Evolutionary conservation across 108 stramenopile genomes (phyloP).

Genomic region (Cyclotella cryptica): DNA sequence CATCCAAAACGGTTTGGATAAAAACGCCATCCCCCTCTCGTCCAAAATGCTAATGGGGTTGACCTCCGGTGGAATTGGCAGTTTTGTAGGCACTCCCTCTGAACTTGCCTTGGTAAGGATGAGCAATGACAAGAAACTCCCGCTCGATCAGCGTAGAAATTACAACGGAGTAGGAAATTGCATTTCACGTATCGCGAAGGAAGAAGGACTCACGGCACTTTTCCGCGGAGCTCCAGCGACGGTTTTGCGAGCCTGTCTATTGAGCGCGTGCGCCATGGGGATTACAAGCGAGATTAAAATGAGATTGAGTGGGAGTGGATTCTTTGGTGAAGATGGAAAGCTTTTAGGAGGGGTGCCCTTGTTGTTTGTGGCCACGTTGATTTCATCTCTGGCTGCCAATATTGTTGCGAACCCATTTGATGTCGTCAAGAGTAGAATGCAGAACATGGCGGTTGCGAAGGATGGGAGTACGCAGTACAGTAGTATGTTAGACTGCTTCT

Average conservation of each 20-base stretch:
- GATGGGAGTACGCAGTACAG: slow-evolving; percentile 60
- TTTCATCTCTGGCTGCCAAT: slow-evolving; percentile 70
- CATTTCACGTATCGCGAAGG: slow-evolving; percentile 61
- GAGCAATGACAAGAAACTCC: slow-evolving; percentile 76
- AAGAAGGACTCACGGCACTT: slow-evolving; percentile 62
- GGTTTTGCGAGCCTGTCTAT: slow-evolving; percentile 67
- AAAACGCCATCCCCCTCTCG: slow-evolving; percentile 65
- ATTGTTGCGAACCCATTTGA: slow-evolving; percentile 80
- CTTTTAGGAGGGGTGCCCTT: slow-evolving; percentile 62
- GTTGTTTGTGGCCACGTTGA: slow-evolving; percentile 66
- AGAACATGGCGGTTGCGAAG: slow-evolving; percentile 55
- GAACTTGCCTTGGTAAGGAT: slow-evolving; percentile 77
- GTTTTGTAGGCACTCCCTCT: slow-evolving; percentile 74
- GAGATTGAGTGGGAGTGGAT: slow-evolving; percentile 53
- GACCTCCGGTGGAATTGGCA: slow-evolving; percentile 72
- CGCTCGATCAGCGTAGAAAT: slow-evolving; percentile 61
- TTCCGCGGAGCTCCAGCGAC: slow-evolving; percentile 76
- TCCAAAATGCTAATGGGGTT: slow-evolving; percentile 72
- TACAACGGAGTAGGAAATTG: slow-evolving; percentile 74
- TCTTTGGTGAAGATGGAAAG: slow-evolving; percentile 66
- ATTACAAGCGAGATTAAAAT: slow-evolving; percentile 70
- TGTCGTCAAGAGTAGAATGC: slow-evolving; percentile 75
- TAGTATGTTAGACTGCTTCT: slow-evolving; percentile 68
- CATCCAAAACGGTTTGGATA: slow-evolving; percentile 56
- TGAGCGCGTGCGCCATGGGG: slow-evolving; percentile 68